Percentiles rank a stretch among this genome's conserved stretches.
Evolutionary conservation across 805 yeast species (phyloP).

Genomic region (Pichia insulana): DNA sequence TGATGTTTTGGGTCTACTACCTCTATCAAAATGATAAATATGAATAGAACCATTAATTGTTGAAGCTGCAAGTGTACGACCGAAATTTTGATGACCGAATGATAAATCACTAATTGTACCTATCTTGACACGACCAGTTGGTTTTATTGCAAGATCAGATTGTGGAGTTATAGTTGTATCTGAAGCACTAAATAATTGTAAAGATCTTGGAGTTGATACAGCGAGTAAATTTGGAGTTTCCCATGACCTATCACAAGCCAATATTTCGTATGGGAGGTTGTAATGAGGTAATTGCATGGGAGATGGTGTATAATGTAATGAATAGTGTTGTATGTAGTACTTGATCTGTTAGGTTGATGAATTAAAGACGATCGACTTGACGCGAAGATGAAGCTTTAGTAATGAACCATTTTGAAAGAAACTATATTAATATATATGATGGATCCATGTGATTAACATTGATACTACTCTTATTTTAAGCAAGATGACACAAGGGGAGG

Average conservation of each 20-base stretch:
- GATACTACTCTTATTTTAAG: too few species aligned
- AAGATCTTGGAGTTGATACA: conserved; percentile 34
- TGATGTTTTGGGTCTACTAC: conserved; percentile 22
- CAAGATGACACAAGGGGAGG: not conserved
- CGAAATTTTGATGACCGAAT: conserved; percentile 34
- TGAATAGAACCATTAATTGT: conserved; percentile 41
- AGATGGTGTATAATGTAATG: conserved; percentile 8
- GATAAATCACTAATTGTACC: conserved; percentile 36
- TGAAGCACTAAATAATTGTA: conserved; percentile 32
- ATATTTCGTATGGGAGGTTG: conserved; percentile 23
- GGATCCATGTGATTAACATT: too few species aligned
- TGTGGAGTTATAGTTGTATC: conserved; percentile 24
- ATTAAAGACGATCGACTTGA: not conserved
- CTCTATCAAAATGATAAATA: conserved; percentile 24
- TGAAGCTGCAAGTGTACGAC: conserved; percentile 34
- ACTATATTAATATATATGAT: too few species aligned
- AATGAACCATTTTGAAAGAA: too few species aligned
- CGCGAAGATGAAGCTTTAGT: too few species aligned
- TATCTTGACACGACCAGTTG: conserved; percentile 23
- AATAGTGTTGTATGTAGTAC: too few species aligned
- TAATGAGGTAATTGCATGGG: conserved; percentile 12
- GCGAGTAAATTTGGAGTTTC: conserved; percentile 30
- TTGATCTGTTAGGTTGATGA: not conserved
- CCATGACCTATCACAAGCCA: conserved; percentile 27
- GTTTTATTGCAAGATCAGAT: conserved; percentile 28